These are phyloP conservation scores for Acacia acuminata DNA, from an alignment of 306 rosid genomes.

Conservation along the genomic window DNA sequence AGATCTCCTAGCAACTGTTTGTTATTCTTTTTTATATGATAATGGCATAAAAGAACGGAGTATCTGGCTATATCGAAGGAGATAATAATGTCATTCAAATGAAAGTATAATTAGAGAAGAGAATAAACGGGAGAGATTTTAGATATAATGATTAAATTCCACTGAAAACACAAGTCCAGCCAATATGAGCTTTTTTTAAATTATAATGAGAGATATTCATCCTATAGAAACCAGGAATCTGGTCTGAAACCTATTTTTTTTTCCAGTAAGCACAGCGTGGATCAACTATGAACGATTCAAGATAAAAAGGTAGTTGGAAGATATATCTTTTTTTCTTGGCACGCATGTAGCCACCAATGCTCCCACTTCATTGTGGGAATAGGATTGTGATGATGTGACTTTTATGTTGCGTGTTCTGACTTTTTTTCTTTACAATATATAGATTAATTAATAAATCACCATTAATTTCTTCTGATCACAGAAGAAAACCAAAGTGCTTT, in stretches of 20 bases:
- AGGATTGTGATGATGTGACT: slow-evolving; percentile 38
- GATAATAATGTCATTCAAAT: slow-evolving; percentile 28
- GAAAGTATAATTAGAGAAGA: slow-evolving; percentile 14
- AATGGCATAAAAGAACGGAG: background rate
- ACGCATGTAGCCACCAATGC: slow-evolving; percentile 40
- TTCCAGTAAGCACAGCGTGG: slow-evolving; percentile 5
- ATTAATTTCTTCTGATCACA: background rate
- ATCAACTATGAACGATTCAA: background rate
- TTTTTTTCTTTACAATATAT: background rate
- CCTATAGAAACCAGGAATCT: slow-evolving; percentile 29
- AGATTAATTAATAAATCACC: background rate
- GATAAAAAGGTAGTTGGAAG: slow-evolving; percentile 24
- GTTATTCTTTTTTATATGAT: background rate
- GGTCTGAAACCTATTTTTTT: slow-evolving; percentile 1
- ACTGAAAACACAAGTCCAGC: background rate
- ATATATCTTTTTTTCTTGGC: slow-evolving; percentile 25
- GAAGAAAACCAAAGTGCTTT: background rate
- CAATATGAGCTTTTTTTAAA: background rate
- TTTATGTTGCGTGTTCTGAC: slow-evolving; percentile 32
- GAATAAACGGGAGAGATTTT: slow-evolving; percentile 31
- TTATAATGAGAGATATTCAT: background rate
- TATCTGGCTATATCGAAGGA: background rate
- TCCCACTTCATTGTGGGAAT: slow-evolving; percentile 39
- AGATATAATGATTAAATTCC: slow-evolving; percentile 44
- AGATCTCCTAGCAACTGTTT: background rate